Percentiles rank a stretch among this genome's conserved stretches.
These are phyloP conservation scores for Pyrenochaeta sp. DNA, from an alignment of 2,329 filamentous ascomycete genomes.

Conservation along the genomic window DNA sequence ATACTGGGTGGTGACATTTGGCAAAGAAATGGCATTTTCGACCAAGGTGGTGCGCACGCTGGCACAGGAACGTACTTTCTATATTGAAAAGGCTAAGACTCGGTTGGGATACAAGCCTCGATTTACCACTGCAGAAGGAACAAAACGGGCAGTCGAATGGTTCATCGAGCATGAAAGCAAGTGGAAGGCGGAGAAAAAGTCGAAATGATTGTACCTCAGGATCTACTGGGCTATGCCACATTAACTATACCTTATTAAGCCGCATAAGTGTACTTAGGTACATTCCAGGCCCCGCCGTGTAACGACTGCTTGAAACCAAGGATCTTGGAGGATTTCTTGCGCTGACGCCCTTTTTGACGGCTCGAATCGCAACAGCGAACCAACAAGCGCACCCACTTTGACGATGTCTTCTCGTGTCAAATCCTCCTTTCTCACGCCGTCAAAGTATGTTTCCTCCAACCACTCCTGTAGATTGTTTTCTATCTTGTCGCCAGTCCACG, in stretches of 20 bases:
- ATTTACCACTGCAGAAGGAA: neutral
- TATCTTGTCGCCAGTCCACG: conserved; percentile 13
- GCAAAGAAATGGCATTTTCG: neutral
- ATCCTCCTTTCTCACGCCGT: conserved; percentile 27
- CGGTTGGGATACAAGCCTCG: neutral
- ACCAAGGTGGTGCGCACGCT: neutral
- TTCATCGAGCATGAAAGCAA: neutral
- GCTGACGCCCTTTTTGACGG: too few species aligned
- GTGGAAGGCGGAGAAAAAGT: too few species aligned
- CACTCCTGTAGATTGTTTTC: conserved; percentile 43
- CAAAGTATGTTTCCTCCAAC: conserved; percentile 50
- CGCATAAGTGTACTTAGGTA: too few species aligned
- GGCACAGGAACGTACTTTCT: neutral
- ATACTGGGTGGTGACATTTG: conserved; percentile 15
- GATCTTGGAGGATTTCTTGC: too few species aligned
- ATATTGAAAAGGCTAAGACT: neutral
- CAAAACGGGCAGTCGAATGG: neutral
- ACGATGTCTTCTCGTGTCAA: conserved; percentile 26
- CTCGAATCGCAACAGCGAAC: conserved; percentile 26
- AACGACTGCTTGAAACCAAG: too few species aligned
- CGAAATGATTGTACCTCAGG: too few species aligned
- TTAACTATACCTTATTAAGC: too few species aligned
- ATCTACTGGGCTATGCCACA: too few species aligned
- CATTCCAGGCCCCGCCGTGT: too few species aligned
- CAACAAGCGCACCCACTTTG: conserved; percentile 19